Base-by-base conservation (phyloP, 176 grass and related monocot species). In the Thalia dealbata region DNA sequence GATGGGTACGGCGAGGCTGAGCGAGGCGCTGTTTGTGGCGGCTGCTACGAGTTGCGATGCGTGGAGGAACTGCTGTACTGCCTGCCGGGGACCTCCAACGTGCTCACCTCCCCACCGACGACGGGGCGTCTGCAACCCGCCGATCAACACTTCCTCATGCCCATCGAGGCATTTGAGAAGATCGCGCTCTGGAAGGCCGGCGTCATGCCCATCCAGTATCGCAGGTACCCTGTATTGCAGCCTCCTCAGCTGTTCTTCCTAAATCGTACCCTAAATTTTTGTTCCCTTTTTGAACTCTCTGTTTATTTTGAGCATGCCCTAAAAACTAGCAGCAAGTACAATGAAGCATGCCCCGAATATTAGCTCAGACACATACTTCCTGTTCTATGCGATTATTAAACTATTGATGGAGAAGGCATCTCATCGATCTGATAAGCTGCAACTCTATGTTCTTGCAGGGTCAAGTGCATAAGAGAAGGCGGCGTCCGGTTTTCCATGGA, bases 171-270 rank as follows among this genome's bases (percentile, higher is more conserved):
- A 0, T 99, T 99, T 58, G 95, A 99, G 79, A 99, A 99, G 83
- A 99, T 93, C 70, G 90, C 95, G 27, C 86, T 93, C 80, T 93
- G 95, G 95, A 99, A 99, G 81, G 95, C 95, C 43, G 95, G 95
- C 78, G 79, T 99, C 71, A 93, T 99, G 87, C 95, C 95, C 35
- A 86, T 99, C 82, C 90, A 99, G 79, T 93, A 93, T 76, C 87
- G 95, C 60, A 84, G 95, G 95, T 99, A 48, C 11, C 45, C 10
- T 48, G 11, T 9, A 10, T 48, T 48, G 45, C 45, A 48, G 6
- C 45, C 11, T 48, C 45, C 45, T 48, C 11, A 13, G 45, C 45
- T 9, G 45, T 48, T 13, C 9, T 44, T 44, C 45, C 11, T 13
- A 48, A 9, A 48, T 48, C 45, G 4, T 8, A 8, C 45, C 45